Percentiles rank a stretch among this genome's conserved stretches.
phyloP scores from a whole-genome alignment of 805 yeast species.

The Millerago galiae region DNA sequence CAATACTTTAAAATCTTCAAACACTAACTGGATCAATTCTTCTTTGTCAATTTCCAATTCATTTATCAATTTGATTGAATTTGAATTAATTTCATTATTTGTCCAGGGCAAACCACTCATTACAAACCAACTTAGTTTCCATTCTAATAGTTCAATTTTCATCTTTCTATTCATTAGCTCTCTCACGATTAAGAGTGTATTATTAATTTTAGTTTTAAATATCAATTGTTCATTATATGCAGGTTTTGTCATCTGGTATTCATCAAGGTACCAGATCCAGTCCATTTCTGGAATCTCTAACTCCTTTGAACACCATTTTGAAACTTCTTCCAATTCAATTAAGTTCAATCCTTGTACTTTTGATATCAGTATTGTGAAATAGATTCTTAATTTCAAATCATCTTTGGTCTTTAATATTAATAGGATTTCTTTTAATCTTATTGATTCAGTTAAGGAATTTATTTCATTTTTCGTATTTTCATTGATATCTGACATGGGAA shows the following conservation, averaged over 20 bases:
- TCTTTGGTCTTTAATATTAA: neutral
- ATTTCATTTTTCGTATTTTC: neutral
- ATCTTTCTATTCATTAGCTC: neutral
- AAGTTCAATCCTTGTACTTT: neutral
- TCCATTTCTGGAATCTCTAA: slow-evolving; percentile 5
- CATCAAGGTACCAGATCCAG: slow-evolving; percentile 20
- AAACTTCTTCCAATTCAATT: neutral
- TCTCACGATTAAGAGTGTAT: slow-evolving; percentile 3
- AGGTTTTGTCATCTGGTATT: slow-evolving; percentile 7
- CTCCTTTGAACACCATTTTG: neutral
- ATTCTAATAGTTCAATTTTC: neutral
- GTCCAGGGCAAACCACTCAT: slow-evolving; percentile 18
- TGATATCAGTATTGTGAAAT: neutral
- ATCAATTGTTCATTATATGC: slow-evolving; percentile 9
- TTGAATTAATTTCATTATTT: slow-evolving; percentile 2
- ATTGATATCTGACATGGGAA: neutral
- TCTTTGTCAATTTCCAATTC: neutral
- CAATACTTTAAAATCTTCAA: slow-evolving; percentile 10
- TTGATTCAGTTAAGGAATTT: neutral
- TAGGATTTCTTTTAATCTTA: neutral
- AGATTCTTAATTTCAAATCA: neutral
- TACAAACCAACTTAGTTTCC: slow-evolving; percentile 4
- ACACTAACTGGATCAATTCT: slow-evolving; percentile 2
- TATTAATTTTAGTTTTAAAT: slow-evolving; percentile 7
- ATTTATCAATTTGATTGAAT: slow-evolving; percentile 2